A percentile compares a stretch with the other conserved stretches of the same genome.
Evolutionary conservation across 2,329 filamentous ascomycete genomes (phyloP).

Genomic region (Epichloe bromicola): DNA sequence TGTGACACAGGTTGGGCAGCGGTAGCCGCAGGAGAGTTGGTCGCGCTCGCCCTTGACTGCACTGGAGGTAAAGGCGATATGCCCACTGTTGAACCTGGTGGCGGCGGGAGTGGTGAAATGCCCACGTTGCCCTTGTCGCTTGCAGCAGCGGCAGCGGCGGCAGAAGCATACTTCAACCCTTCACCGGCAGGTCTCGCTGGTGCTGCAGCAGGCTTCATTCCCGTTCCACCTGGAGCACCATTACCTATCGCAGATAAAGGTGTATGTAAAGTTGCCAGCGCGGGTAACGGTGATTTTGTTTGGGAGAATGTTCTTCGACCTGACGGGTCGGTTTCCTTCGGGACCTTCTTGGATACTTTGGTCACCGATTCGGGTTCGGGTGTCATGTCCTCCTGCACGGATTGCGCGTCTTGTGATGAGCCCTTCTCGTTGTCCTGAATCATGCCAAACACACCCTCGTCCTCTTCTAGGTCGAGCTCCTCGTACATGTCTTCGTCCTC

Average conservation of each 20-base stretch:
- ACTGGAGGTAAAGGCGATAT: conserved; percentile 36
- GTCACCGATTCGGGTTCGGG: conserved; percentile 41
- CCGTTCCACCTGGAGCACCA: conserved; percentile 37
- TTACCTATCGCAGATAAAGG: conserved; percentile 50
- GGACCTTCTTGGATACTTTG: conserved; percentile 40
- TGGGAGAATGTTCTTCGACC: conserved; percentile 72
- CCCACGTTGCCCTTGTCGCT: conserved; percentile 80
- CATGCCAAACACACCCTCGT: conserved; percentile 80
- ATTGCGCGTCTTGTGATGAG: conserved; percentile 93
- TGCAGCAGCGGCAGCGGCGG: conserved; percentile 83
- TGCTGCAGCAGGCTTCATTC: conserved; percentile 87
- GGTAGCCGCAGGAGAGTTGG: conserved; percentile 39
- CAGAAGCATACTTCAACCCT: conserved; percentile 91
- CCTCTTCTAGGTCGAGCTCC: conserved; percentile 81
- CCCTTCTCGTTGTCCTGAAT: conserved; percentile 67
- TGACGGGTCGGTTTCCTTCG: conserved; percentile 43
- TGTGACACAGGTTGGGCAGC: conserved; percentile 32
- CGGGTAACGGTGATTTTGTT: conserved; percentile 87
- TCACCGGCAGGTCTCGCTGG: conserved; percentile 79
- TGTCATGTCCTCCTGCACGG: conserved; percentile 66
- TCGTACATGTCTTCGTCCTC: conserved; percentile 95
- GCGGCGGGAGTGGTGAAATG: conserved; percentile 85
- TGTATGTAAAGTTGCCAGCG: conserved; percentile 77
- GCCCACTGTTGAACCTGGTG: conserved; percentile 48
- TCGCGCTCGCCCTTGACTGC: conserved; percentile 41